Percentiles rank a stretch among this genome's conserved stretches.
Conservation (phyloP, 2,329 filamentous ascomycete species). For the Chaetoscypha palmicola region DNA sequence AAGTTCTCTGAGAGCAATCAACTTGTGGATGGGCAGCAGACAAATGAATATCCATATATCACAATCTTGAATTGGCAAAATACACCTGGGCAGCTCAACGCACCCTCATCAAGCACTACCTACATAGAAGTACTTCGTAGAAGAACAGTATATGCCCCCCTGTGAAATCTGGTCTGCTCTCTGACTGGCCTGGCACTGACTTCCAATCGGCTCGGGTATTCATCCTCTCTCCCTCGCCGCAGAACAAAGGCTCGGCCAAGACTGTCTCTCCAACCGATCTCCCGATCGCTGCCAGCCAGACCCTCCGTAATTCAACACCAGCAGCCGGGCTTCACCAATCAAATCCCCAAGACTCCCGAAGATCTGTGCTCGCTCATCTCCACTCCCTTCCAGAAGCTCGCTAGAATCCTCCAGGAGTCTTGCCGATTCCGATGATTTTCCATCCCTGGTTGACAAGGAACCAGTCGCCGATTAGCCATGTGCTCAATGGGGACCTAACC, state of each 20-base stretch:
- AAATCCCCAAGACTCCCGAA: background rate
- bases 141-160: too few relatives aligned
- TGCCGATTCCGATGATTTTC: background rate
- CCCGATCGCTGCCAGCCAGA: background rate
- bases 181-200: background rate
- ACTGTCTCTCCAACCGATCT: background rate
- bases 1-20: too few relatives aligned
- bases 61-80: background rate
- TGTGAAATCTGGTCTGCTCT: too few relatives aligned
- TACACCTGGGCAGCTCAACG: background rate
- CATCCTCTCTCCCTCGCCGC: background rate
- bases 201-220: background rate
- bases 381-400: background rate
- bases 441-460: too few relatives aligned
- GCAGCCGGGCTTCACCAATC: background rate
- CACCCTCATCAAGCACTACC: background rate
- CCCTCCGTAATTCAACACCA: background rate
- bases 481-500: background rate
- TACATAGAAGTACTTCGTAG: too few relatives aligned
- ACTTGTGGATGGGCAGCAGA: too few relatives aligned
- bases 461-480: background rate
- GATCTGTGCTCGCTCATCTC: background rate
- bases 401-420: background rate
- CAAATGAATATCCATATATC: too few relatives aligned
- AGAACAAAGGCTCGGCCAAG: background rate